Evolutionary conservation across 83 land plant genomes (phyloP).

Genomic region (Isoetes engelmannii): DNA sequence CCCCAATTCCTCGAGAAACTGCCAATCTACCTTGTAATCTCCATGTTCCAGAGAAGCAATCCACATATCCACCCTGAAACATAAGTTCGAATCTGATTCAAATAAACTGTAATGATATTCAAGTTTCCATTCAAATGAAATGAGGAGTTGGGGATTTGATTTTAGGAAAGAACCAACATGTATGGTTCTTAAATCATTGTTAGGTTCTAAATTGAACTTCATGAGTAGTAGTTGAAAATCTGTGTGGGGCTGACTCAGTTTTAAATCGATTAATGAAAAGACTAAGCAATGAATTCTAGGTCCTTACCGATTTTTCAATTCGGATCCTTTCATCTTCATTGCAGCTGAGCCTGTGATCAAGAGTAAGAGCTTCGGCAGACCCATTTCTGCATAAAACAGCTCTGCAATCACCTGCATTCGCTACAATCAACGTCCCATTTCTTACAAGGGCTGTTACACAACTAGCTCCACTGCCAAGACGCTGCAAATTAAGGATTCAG

Average conservation of each 20-base stretch:
- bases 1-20: slow-evolving; percentile 63
- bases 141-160: background rate
- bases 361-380: slow-evolving; percentile 37
- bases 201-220: background rate
- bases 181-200: too few relatives aligned
- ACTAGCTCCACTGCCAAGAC: slow-evolving; percentile 39
- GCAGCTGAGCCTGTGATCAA: slow-evolving; percentile 36
- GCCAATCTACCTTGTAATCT: slow-evolving; percentile 56
- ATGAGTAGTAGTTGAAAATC: background rate
- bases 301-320: slow-evolving; percentile 42
- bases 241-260: too few relatives aligned
- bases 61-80: slow-evolving; percentile 67
- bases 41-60: slow-evolving; percentile 46
- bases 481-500: slow-evolving; percentile 12
- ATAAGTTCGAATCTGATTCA: background rate
- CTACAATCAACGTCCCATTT: slow-evolving; percentile 35
- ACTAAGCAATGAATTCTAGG: background rate
- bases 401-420: slow-evolving; percentile 66
- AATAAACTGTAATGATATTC: background rate
- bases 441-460: slow-evolving; percentile 44
- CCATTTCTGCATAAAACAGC: slow-evolving; percentile 54
- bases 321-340: slow-evolving; percentile 44
- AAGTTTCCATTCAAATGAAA: background rate
- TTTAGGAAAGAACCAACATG: background rate
- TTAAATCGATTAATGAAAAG: too few relatives aligned